A percentile compares a stretch with the other conserved stretches of the same genome.
Evolutionary conservation across 257 asterid species (phyloP).

Genomic region (Jacaranda copaia): DNA sequence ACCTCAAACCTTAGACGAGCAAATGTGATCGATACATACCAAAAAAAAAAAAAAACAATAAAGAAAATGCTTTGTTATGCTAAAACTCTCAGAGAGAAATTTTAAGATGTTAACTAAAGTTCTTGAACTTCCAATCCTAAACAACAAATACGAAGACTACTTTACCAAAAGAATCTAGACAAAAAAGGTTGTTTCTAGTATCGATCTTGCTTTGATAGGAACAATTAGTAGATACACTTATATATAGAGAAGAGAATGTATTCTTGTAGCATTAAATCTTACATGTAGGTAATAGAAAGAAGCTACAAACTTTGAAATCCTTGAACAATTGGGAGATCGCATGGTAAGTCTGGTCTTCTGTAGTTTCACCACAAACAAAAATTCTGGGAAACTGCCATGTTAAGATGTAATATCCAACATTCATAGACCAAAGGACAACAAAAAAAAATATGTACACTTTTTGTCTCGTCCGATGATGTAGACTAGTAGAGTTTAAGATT

Average conservation of each 20-base stretch:
- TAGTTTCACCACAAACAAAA: constrained; percentile 90
- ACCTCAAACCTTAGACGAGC: constrained; percentile 4
- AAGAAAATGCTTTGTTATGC: constrained; percentile 1
- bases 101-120: neutral
- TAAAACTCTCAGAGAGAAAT: neutral
- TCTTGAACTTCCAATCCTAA: constrained; percentile 11
- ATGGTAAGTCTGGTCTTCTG: constrained; percentile 91
- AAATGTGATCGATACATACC: neutral
- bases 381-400: constrained; percentile 93
- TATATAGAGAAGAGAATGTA: constrained; percentile 7
- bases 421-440: constrained; percentile 33
- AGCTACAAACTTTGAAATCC: constrained; percentile 70
- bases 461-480: constrained; percentile 24
- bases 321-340: constrained; percentile 72
- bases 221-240: constrained; percentile 23
- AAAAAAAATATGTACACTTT: constrained; percentile 26
- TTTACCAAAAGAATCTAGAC: neutral
- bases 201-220: constrained; percentile 31
- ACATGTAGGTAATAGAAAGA: constrained; percentile 29
- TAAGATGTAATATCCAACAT: constrained; percentile 86
- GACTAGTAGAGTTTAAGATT: constrained; percentile 21
- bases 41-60: constrained; percentile 6
- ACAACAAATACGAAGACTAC: constrained; percentile 1
- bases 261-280: constrained; percentile 21
- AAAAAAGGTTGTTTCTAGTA: constrained; percentile 8